Base-by-base conservation (phyloP, 2,329 filamentous ascomycete genomes). In the Stagonosporopsis rhizophila region DNA sequence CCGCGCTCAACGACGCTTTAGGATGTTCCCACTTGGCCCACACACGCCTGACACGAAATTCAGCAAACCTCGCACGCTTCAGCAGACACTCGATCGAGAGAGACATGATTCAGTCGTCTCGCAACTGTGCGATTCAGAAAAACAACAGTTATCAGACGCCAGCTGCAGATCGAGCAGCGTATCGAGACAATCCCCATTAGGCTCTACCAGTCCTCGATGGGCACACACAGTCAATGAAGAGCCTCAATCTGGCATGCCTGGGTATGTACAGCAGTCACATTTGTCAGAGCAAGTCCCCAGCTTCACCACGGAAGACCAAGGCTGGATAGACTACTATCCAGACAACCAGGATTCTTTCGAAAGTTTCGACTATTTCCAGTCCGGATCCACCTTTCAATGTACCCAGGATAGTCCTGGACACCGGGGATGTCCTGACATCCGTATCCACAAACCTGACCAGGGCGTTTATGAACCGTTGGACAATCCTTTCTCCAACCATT, bases 241-340 rank as follows among this genome's bases (percentile, higher is more conserved):
- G 35, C 19, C 35, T 39, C 40, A 44, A 8, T n/a, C 7, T 25
- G 19, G 23, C 23, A 39, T 22, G 32, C 32, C 25, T 44, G 32
- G 49, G 49, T 52, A 52, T 22, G 49, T 52, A 52, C 3, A 39
- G 4, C 34, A 22, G 25, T 52, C 25, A 32, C 5, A 17, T 38
- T 47, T n/a, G 34, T 44, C 23, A 32, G 22, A 17, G 30, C 30
- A 14, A 32, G 14, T 15, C 6, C 14, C 30, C 5, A n/a, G 27
- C 4, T 38, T 11, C 44, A 17, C 12, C 6, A 17, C 2, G 14
- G 15, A 15, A 12, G 20, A 44, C 6, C 30, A 7, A 25, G 28
- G 27, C 14, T 39, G 35, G 45, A 2, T 25, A 3, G 6, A 25
- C 23, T 12, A 42, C 12, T 8, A 25, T 4, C 20, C 6, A 14